Conservation (phyloP, 2,329 filamentous ascomycete species). For the Ploettnerulaceae sp. region DNA sequence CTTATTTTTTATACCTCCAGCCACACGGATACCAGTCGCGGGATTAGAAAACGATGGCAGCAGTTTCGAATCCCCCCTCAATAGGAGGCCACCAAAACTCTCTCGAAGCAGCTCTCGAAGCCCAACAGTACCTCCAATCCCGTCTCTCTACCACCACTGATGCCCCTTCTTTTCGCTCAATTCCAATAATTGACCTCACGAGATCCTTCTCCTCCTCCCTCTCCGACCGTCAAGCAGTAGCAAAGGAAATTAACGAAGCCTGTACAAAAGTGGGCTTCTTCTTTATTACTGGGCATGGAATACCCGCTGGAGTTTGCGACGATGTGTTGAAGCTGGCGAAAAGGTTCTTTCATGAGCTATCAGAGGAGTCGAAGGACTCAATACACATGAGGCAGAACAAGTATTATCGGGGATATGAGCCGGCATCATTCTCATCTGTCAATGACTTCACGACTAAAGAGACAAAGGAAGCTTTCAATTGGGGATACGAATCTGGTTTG, state of each 20-base stretch:
- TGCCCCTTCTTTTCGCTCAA: conserved; percentile 24
- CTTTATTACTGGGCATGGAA: conserved; percentile 42
- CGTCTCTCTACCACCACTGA: conserved; percentile 21
- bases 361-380: conserved; percentile 41
- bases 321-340: conserved; percentile 39
- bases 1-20: no score
- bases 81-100: conserved; percentile 10
- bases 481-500: conserved; percentile 31
- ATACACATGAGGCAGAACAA: conserved; percentile 38
- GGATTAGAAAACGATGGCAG: conserved; percentile 7
- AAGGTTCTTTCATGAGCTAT: conserved; percentile 44
- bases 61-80: conserved; percentile 1
- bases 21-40: not conserved
- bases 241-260: conserved; percentile 28
- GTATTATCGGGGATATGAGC: conserved; percentile 44
- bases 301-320: conserved; percentile 39
- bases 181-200: conserved; percentile 32
- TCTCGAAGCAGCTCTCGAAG: conserved; percentile 26
- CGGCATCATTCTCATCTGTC: conserved; percentile 42
- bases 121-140: conserved; percentile 27
- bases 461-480: conserved; percentile 41
- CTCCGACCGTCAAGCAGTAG: conserved; percentile 25
- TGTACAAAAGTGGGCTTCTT: conserved; percentile 32
- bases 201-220: conserved; percentile 29
- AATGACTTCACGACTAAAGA: conserved; percentile 43